phyloP scores from a whole-genome alignment of 2,329 filamentous ascomycete genomes.

The Colletotrichum acutatum region DNA sequence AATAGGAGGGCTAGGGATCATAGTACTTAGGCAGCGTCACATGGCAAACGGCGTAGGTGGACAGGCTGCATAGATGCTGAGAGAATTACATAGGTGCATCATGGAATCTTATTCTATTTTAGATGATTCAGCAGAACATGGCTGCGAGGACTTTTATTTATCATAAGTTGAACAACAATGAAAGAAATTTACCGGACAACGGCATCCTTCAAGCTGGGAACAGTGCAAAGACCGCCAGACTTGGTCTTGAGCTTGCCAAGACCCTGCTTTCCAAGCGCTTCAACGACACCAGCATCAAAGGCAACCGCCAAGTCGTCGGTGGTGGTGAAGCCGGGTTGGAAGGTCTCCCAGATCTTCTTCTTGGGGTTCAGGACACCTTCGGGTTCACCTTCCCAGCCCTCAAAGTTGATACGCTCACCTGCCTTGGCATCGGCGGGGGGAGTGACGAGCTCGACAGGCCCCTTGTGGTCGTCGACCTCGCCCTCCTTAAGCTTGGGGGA shows the following conservation, averaged over 20 bases:
- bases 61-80: not conserved
- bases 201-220: constrained; percentile 82
- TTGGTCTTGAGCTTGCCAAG: constrained; percentile 78
- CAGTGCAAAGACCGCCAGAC: constrained; percentile 83
- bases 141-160: constrained; percentile 10
- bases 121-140: not conserved
- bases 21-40: not conserved
- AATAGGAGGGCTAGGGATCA: not conserved
- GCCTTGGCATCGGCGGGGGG: constrained; percentile 83
- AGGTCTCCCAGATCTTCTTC: constrained; percentile 99
- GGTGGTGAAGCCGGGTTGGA: constrained; percentile 96
- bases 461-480: constrained; percentile 85
- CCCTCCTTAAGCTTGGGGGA: constrained; percentile 86
- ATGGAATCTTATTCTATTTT: not conserved
- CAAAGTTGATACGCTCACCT: constrained; percentile 90
- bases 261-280: constrained; percentile 78
- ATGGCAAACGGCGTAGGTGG: not conserved
- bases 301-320: constrained; percentile 83
- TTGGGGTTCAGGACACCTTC: constrained; percentile 97
- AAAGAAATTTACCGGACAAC: constrained; percentile 73
- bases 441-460: constrained; percentile 90
- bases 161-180: not conserved
- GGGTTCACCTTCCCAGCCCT: constrained; percentile 93
- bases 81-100: not conserved
- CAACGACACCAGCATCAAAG: constrained; percentile 84